phyloP scores from a whole-genome alignment of 1,284 basidiomycete species.

The Boletellus deceptivus region DNA sequence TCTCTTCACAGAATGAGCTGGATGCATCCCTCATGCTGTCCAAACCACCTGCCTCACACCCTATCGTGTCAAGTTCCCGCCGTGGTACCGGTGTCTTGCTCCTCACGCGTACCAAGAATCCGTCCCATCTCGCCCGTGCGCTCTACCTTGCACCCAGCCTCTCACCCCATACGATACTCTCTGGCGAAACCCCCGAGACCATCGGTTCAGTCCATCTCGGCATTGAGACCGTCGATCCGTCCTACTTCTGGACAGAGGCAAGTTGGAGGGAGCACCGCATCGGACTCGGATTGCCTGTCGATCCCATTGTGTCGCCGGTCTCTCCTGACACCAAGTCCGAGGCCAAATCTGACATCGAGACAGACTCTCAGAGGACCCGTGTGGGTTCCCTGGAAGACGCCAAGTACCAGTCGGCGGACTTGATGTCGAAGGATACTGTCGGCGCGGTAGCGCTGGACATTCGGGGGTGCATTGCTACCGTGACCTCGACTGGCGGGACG shows the following conservation, averaged over 20 bases:
- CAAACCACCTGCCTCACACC: slow-evolving; percentile 62
- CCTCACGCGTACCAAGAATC: slow-evolving; percentile 67
- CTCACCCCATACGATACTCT: slow-evolving; percentile 69
- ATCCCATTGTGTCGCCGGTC: slow-evolving; percentile 43
- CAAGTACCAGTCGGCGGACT: slow-evolving; percentile 44
- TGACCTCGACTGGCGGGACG: slow-evolving; percentile 78
- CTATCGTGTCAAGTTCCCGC: slow-evolving; percentile 54
- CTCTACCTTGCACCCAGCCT: slow-evolving; percentile 63
- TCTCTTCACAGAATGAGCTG: slow-evolving; percentile 61
- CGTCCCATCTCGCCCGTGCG: slow-evolving; percentile 65
- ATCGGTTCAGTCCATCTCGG: slow-evolving; percentile 54
- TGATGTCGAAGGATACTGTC: slow-evolving; percentile 73
- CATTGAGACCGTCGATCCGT: slow-evolving; percentile 60
- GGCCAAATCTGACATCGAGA: too few species aligned
- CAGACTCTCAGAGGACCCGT: too few species aligned
- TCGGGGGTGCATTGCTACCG: slow-evolving; percentile 65
- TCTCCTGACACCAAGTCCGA: background rate
- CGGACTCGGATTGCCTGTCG: slow-evolving; percentile 68
- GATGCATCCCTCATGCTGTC: slow-evolving; percentile 80
- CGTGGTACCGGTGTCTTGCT: slow-evolving; percentile 66
- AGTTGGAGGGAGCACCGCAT: slow-evolving; percentile 75
- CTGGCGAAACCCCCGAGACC: slow-evolving; percentile 60
- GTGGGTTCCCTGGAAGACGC: slow-evolving; percentile 3
- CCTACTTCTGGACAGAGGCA: slow-evolving; percentile 72
- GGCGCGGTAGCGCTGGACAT: slow-evolving; percentile 79